phyloP scores from a whole-genome alignment of 2,329 filamentous ascomycete genomes.

The Pyrenophora tritici-repentis region DNA sequence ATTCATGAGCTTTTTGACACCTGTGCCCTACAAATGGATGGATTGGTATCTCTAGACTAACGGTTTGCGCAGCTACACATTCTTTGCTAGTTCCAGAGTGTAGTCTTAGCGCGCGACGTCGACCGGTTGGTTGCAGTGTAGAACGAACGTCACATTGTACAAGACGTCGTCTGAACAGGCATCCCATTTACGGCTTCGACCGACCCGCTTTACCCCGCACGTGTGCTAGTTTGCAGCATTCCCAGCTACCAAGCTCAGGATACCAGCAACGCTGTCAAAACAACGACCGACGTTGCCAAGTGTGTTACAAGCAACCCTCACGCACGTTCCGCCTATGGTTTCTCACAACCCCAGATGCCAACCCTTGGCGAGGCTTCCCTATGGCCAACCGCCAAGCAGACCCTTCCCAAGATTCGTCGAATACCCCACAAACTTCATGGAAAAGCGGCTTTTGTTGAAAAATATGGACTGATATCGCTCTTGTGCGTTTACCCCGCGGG shows the following conservation, averaged over 20 bases:
- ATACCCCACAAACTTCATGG: conserved; percentile 17
- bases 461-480: conserved; percentile 18
- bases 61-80: too few species aligned
- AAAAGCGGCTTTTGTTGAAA: conserved; percentile 18
- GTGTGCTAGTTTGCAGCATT: conserved; percentile 9
- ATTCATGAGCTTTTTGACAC: too few species aligned
- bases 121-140: not conserved
- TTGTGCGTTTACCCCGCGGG: conserved; percentile 19
- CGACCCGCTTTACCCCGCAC: conserved; percentile 22
- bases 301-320: conserved; percentile 13
- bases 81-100: too few species aligned
- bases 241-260: conserved; percentile 4
- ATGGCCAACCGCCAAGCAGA: conserved; percentile 24
- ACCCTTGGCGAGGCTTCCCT: conserved; percentile 24
- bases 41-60: too few species aligned
- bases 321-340: conserved; percentile 16
- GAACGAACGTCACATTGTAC: not conserved
- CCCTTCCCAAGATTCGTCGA: conserved; percentile 23
- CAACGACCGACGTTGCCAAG: conserved; percentile 17
- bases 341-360: conserved; percentile 8
- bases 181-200: conserved; percentile 1
- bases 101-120: not conserved
- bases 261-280: conserved; percentile 1
- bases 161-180: conserved; percentile 3
- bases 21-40: too few species aligned